Conservation (phyloP, 257 asterid species). For the Nicotiana obtusifolia region DNA sequence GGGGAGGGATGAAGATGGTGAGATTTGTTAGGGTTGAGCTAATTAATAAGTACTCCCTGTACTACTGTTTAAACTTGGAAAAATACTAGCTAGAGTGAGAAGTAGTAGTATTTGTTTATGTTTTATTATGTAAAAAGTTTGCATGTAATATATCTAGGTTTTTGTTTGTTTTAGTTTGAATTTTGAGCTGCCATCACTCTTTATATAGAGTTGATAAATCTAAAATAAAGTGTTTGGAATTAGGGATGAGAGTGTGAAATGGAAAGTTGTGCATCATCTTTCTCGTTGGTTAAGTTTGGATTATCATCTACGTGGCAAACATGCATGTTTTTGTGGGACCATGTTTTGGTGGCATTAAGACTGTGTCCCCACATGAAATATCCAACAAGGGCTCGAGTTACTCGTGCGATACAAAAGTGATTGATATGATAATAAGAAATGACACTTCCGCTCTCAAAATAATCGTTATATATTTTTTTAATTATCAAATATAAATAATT, state of each 20-base stretch:
- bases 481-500: too few relatives aligned
- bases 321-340: not conserved
- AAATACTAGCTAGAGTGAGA: not conserved
- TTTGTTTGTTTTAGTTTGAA: not conserved
- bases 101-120: not conserved
- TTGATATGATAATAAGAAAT: too few relatives aligned
- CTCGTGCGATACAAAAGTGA: not conserved
- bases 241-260: not conserved
- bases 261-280: not conserved
- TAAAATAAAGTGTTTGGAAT: not conserved
- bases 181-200: not conserved
- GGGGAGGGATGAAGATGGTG: not conserved
- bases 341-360: not conserved
- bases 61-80: not conserved
- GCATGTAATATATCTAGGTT: not conserved
- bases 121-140: not conserved
- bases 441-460: too few relatives aligned
- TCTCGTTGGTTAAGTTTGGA: not conserved
- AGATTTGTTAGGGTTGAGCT: not conserved
- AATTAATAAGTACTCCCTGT: not conserved
- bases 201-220: not conserved
- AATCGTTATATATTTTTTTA: too few relatives aligned
- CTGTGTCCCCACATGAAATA: not conserved
- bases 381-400: not conserved
- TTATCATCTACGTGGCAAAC: not conserved